Percentiles rank a stretch among this genome's conserved stretches.
phyloP scores from a whole-genome alignment of 2,329 filamentous ascomycete species.

The Penicillium sp. region DNA sequence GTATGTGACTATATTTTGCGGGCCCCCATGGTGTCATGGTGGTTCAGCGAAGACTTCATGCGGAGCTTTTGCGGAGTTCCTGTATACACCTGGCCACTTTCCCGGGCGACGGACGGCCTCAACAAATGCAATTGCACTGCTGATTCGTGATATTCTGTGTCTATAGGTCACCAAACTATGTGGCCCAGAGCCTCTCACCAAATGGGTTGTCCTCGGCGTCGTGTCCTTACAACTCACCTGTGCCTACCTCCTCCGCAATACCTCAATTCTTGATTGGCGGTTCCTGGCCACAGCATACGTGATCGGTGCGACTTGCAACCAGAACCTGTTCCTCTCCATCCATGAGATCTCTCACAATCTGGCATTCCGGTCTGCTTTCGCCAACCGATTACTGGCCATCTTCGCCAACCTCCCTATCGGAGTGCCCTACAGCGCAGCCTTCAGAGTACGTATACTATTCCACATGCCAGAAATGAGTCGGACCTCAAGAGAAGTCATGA shows the following conservation, averaged over 20 bases:
- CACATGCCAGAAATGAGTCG: not conserved
- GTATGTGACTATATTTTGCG: slow-evolving; percentile 46
- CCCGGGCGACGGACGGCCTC: not conserved
- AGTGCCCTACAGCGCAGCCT: slow-evolving; percentile 92
- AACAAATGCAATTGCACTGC: slow-evolving; percentile 9
- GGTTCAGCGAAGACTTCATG: not conserved
- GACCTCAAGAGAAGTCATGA: not conserved
- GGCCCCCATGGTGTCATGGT: not conserved
- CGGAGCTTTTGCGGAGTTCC: slow-evolving; percentile 3
- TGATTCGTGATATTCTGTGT: slow-evolving; percentile 9
- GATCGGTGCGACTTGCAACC: slow-evolving; percentile 91
- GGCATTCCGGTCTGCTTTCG: slow-evolving; percentile 75
- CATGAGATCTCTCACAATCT: slow-evolving; percentile 99
- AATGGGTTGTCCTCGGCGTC: slow-evolving; percentile 83
- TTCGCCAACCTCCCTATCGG: slow-evolving; percentile 95
- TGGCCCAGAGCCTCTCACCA: slow-evolving; percentile 91
- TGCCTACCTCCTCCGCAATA: slow-evolving; percentile 73
- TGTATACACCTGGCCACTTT: slow-evolving; percentile 3
- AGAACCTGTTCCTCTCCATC: slow-evolving; percentile 97
- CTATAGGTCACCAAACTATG: slow-evolving; percentile 89
- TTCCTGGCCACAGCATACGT: slow-evolving; percentile 88
- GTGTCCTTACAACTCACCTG: slow-evolving; percentile 76
- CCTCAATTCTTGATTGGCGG: slow-evolving; percentile 74
- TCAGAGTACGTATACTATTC: slow-evolving; percentile 60
- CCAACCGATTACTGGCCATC: slow-evolving; percentile 84